A percentile compares a stretch with the other conserved stretches of the same genome.
Conservation (phyloP, 2,329 filamentous ascomycete genomes). For the Fusarium nurragi region DNA sequence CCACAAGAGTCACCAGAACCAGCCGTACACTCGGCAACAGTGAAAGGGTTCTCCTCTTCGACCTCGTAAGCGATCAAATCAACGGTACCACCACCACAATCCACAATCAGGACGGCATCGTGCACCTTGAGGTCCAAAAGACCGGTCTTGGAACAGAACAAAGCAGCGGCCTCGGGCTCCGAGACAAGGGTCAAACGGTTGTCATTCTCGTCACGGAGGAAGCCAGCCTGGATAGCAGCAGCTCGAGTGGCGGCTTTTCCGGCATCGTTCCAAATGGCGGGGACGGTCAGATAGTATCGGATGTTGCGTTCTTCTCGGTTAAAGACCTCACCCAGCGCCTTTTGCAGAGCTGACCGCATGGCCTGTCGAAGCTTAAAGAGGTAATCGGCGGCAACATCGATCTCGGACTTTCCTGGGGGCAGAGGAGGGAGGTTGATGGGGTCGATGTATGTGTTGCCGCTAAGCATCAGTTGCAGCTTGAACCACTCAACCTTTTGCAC, state of each 20-base stretch:
- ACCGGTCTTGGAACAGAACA: slow-evolving; percentile 98
- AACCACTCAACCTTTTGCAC: slow-evolving; percentile 99
- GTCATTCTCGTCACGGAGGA: slow-evolving; percentile 96
- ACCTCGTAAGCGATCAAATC: slow-evolving; percentile 99
- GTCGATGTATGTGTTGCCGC: slow-evolving; percentile 98
- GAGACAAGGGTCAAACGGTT: slow-evolving; percentile 94
- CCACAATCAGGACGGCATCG: slow-evolving; percentile 96
- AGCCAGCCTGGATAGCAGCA: slow-evolving; percentile 95
- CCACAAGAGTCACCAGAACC: slow-evolving; percentile 98
- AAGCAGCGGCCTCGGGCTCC: slow-evolving; percentile 94
- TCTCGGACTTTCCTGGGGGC: slow-evolving; percentile 97
- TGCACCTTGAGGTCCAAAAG: slow-evolving; percentile 97
- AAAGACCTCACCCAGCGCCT: slow-evolving; percentile 96
- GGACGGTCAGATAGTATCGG: slow-evolving; percentile 97
- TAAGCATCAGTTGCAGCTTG: slow-evolving; percentile 98
- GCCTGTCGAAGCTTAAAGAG: slow-evolving; percentile 97
- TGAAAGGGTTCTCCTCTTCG: slow-evolving; percentile 96
- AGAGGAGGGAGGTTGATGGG: slow-evolving; percentile 98
- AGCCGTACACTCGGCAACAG: slow-evolving; percentile 95
- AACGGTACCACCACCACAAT: slow-evolving; percentile 97
- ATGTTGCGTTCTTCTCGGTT: slow-evolving; percentile 98
- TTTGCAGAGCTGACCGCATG: slow-evolving; percentile 94
- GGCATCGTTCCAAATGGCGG: slow-evolving; percentile 98
- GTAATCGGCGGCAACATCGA: slow-evolving; percentile 99
- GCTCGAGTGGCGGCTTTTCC: slow-evolving; percentile 96